Evolutionary conservation across 106 monocot species (phyloP).

Genomic region (Acorus gramineus): DNA sequence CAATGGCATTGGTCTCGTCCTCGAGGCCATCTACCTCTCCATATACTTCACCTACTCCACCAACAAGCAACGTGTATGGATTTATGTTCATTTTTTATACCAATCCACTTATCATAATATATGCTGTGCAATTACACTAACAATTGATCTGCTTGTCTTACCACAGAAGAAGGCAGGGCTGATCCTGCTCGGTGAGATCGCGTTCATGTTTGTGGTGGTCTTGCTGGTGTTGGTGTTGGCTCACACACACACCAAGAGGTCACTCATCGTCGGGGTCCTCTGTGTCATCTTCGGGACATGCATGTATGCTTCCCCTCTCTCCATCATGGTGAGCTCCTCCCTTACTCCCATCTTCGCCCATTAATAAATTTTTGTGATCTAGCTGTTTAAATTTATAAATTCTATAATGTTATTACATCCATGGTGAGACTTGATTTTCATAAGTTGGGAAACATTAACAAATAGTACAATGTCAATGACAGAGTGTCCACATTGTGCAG

Average conservation of each 20-base stretch:
- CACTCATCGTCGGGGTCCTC: slow-evolving; percentile 37
- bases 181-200: slow-evolving; percentile 16
- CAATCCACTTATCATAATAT: neutral
- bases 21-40: slow-evolving; percentile 37
- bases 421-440: too few relatives aligned
- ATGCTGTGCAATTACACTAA: neutral
- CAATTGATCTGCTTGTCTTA: too few relatives aligned
- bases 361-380: too few relatives aligned
- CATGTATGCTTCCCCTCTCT: slow-evolving; percentile 64
- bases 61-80: slow-evolving; percentile 6
- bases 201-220: slow-evolving; percentile 12
- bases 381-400: too few relatives aligned
- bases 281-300: slow-evolving; percentile 42
- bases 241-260: slow-evolving; percentile 20
- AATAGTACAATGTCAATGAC: neutral
- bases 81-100: neutral
- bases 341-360: too few relatives aligned
- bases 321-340: slow-evolving; percentile 32
- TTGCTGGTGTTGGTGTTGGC: slow-evolving; percentile 26
- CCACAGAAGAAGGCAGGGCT: neutral
- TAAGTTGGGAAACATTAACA: neutral
- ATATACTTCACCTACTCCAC: slow-evolving; percentile 40
- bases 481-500: too few relatives aligned
- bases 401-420: too few relatives aligned
- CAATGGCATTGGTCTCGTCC: slow-evolving; percentile 34